Base-by-base conservation (phyloP, 106 monocot genomes). In the Chionographis japonica region DNA sequence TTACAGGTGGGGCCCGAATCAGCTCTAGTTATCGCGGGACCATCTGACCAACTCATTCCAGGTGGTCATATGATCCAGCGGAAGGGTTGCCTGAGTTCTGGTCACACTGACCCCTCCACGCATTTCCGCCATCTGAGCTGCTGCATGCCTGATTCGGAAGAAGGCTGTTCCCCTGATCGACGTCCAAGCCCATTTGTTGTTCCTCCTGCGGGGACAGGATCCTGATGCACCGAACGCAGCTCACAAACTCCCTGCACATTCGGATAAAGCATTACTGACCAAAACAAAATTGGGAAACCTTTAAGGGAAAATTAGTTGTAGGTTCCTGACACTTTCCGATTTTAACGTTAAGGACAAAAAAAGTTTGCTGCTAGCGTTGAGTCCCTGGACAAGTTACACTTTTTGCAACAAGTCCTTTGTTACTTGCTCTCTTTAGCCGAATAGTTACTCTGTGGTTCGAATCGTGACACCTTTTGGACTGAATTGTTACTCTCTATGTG, bases 181-280 rank as follows among this genome's bases (percentile, higher is more conserved):
- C 90, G 58, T 83, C 80, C 83, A 90, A 73, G 43, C 90, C 86
- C 90, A 90, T 90, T 61, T 86, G 90, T 60, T 90, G 86, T 13
- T 86, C 90, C 74, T 90, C 90, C 62, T 86, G 84, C 2, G 90
- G 90, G 9, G 90, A 90, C 50, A 90, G 72, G 52, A 90, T 90
- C 61, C 71, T 84, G 37, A 90, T 79, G 79, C 68, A 84, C 51
- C 81, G 60, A 9, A 90, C 90, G 62, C 86, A 86, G 65, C 40
- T 86, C 76, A 90, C 86, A 76, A 90, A 90, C 61, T 90, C 90
- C 74, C 90, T 90, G 90, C 68, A 78, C 17, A 70, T 69, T 50
- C 7, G 14, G 62, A 42, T 46, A 7, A 50, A 36, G n/a, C 40
- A 50, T 67, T 12, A 9, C 43, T 12, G 12, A 2, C 51, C 20